These are phyloP conservation scores for Catharanthus roseus DNA, from an alignment of 257 asterid species.

Conservation along the genomic window DNA sequence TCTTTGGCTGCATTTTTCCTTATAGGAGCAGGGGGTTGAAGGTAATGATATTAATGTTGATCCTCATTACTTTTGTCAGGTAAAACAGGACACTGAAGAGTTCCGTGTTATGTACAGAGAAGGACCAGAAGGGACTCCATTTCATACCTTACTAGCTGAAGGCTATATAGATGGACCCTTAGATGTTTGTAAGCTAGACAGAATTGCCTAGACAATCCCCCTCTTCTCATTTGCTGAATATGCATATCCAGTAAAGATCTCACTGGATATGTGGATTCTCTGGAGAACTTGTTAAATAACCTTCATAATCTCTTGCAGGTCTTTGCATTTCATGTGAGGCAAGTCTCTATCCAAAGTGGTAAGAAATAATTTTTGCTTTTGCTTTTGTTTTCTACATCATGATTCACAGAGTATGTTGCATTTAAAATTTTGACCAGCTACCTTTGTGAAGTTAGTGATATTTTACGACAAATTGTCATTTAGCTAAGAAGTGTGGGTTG, in stretches of 20 bases:
- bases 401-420: neutral
- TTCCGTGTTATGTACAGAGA: conserved; percentile 87
- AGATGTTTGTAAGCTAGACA: conserved; percentile 77
- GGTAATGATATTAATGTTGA: conserved; percentile 4
- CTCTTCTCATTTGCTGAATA: neutral
- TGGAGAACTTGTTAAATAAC: conserved; percentile 9
- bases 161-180: conserved; percentile 89
- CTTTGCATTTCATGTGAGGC: conserved; percentile 77
- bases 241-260: neutral
- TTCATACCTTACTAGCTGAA: conserved; percentile 75
- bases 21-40: neutral
- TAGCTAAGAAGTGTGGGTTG: neutral
- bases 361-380: conserved; percentile 14
- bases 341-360: conserved; percentile 70
- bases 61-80: conserved; percentile 33
- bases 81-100: conserved; percentile 82
- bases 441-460: neutral
- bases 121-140: conserved; percentile 88
- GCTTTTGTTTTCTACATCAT: neutral
- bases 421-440: neutral
- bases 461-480: neutral
- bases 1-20: neutral
- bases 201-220: conserved; percentile 10
- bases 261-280: neutral
- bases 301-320: conserved; percentile 40